phyloP scores from a whole-genome alignment of 2,329 filamentous ascomycete genomes.

The Sclerotinia subarctica region DNA sequence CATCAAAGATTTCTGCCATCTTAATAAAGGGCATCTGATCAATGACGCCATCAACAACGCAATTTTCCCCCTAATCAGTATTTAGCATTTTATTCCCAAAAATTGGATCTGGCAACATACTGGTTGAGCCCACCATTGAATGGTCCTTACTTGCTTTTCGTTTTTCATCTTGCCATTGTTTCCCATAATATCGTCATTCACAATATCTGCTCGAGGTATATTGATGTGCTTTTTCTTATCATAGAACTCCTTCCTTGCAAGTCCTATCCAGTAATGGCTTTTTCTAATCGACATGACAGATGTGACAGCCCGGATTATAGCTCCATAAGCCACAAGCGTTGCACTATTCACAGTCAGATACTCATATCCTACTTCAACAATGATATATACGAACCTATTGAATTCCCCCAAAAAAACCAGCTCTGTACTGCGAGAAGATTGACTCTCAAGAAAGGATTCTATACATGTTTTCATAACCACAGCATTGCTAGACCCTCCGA shows the following conservation, averaged over 20 bases:
- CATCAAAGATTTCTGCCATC: not conserved
- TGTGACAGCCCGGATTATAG: not conserved
- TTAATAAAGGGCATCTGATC: constrained; percentile 1
- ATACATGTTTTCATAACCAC: not conserved
- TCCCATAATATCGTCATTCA: not conserved
- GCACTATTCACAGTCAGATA: constrained; percentile 1
- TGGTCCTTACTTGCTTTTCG: constrained; percentile 2
- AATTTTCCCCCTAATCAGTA: constrained; percentile 3
- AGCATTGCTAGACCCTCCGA: not conserved
- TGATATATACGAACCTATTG: constrained; percentile 1
- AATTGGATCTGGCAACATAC: constrained; percentile 1
- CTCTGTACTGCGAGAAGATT: not conserved
- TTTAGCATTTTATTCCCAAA: constrained; percentile 4
- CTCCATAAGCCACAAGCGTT: not conserved
- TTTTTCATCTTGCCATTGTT: constrained; percentile 2
- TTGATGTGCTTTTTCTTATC: not conserved
- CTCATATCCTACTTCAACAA: not conserved
- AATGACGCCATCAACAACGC: not conserved
- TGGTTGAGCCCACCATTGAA: constrained; percentile 2
- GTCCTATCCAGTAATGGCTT: constrained; percentile 4
- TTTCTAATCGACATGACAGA: constrained; percentile 2
- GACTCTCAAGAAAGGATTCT: not conserved
- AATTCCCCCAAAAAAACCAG: not conserved
- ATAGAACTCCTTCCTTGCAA: constrained; percentile 5
- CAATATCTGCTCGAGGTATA: not conserved